These are phyloP conservation scores for Alternaria triticina DNA, from an alignment of 2,329 filamentous ascomycete species.

Conservation along the genomic window DNA sequence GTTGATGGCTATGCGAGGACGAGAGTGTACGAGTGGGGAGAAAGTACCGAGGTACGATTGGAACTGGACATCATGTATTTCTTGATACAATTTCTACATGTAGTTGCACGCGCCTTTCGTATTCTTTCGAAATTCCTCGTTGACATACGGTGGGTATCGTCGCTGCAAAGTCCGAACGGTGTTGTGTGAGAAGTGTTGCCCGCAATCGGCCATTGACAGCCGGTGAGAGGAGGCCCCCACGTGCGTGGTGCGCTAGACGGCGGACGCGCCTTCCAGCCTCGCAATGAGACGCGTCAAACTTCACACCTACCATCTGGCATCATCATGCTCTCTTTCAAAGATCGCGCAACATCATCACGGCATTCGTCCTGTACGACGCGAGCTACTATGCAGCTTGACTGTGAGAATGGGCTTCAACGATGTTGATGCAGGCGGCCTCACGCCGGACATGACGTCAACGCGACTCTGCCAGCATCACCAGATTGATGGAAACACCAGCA, in stretches of 20 bases:
- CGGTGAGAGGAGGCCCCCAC: neutral
- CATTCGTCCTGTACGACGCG: neutral
- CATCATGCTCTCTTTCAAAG: neutral
- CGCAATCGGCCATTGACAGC: neutral
- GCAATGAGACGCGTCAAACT: neutral
- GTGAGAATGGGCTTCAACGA: neutral
- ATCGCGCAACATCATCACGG: neutral
- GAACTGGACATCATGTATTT: neutral
- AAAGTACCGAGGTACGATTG: constrained; percentile 6
- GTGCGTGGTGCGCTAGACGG: neutral
- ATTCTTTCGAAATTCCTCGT: neutral
- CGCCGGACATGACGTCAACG: neutral
- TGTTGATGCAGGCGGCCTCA: neutral
- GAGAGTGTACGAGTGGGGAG: neutral
- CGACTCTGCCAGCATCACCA: neutral
- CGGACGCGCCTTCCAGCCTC: neutral
- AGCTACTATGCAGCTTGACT: neutral
- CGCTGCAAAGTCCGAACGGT: too few species aligned
- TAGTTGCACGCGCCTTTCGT: neutral
- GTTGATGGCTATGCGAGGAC: neutral
- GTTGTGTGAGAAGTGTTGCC: too few species aligned
- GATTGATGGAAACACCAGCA: neutral
- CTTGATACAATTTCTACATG: neutral
- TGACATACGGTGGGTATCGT: neutral
- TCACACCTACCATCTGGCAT: neutral